Evolutionary conservation across 805 yeast species (phyloP).

Genomic region (Lipomyces orientalis): DNA sequence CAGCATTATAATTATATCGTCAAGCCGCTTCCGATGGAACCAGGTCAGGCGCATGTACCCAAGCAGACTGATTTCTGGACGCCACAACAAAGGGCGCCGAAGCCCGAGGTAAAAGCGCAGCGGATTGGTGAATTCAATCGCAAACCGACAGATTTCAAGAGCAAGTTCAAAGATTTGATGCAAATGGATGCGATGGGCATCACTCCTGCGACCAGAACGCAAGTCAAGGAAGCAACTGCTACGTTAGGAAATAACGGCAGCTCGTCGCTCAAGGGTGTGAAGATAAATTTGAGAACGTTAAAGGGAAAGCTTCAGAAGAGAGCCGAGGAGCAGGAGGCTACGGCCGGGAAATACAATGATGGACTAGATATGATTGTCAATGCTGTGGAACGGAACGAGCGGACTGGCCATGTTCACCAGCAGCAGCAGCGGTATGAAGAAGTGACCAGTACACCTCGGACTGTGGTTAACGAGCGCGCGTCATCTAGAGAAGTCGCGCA

Average conservation of each 20-base stretch:
- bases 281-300: slow-evolving; percentile 14
- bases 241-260: neutral
- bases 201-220: slow-evolving; percentile 21
- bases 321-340: neutral
- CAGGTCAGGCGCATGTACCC: neutral
- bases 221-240: neutral
- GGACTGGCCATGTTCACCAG: neutral
- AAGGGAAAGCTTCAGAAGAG: slow-evolving; percentile 7
- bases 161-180: slow-evolving; percentile 25
- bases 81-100: neutral
- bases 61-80: neutral
- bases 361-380: neutral
- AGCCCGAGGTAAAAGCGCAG: neutral
- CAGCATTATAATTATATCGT: neutral
- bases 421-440: neutral
- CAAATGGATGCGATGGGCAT: slow-evolving; percentile 34
- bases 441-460: neutral
- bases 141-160: slow-evolving; percentile 5
- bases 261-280: neutral
- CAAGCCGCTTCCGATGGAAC: slow-evolving; percentile 1
- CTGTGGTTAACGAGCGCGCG: neutral
- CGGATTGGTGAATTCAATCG: neutral
- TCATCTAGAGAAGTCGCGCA: neutral
- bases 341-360: neutral
- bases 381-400: neutral